Base-by-base conservation (phyloP, 2,329 filamentous ascomycete genomes). In the Lojkania enalia region DNA sequence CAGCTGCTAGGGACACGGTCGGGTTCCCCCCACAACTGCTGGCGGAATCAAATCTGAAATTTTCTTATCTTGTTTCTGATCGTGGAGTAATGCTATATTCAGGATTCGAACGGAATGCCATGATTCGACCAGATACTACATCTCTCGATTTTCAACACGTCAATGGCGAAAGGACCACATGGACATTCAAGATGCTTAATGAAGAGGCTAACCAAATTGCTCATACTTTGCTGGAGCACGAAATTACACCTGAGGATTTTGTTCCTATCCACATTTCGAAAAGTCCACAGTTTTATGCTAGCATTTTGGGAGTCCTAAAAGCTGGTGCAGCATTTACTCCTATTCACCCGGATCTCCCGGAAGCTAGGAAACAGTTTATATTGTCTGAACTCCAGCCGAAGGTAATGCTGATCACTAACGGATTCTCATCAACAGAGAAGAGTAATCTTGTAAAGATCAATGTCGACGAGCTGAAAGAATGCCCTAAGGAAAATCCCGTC, bases 81-180 rank as follows among this genome's bases (percentile, higher is more conserved):
- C 35, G 48, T 5, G 43, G 42, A 9, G 43, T 39, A 0, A 53
- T 72, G 4, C 41, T 74, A 4, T 71, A 74, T 49, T 66, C 66
- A 4, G 60, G 58, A 5, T 72, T 75, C 41, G 70, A 74, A 49
- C 49, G 48, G 0, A 69, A 71, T 40, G 68, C 64, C 4, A 36
- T 35, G 7, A 23, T 48, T 12, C 51, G 42, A n/a, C 60, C 71
- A 7, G 47, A 66, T 21, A 48, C 33, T 3, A 48, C 63, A 13
- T 71, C 71, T 3, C 60, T 75, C 5, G 70, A 74, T 27, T 75
- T 72, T 42, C 49, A 66, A 9, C 59, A 69, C 36, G 48, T 53
- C 6, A 54, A 64, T 36, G 66, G 63, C 12, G 35, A 46, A 16
- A 46, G 56, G 23, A 61, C 62, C 13, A 47, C 29, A n/a, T 73